Evolutionary conservation across 441 rosid genomes (phyloP).

Genomic region (Erodium texanum): DNA sequence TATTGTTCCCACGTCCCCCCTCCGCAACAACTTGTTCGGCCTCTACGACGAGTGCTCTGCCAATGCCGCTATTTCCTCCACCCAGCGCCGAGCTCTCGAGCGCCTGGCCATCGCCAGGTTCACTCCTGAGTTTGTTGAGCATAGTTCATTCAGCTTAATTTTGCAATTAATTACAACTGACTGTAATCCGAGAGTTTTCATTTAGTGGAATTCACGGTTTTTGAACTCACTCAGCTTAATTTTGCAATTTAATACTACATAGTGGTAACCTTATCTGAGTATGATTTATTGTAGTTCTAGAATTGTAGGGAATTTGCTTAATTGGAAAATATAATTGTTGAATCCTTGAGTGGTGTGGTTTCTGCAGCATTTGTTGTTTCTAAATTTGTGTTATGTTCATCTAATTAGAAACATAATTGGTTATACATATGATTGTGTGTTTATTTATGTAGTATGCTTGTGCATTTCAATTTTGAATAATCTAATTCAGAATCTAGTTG

Average conservation of each 20-base stretch:
- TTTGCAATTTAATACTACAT: not conserved
- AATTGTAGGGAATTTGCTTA: not conserved
- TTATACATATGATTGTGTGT: not conserved
- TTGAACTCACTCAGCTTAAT: not conserved
- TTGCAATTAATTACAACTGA: not conserved
- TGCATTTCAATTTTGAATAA: not conserved
- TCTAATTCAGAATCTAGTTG: too few relatives aligned
- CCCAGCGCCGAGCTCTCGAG: constrained; percentile 61
- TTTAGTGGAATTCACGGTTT: not conserved
- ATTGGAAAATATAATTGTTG: not conserved
- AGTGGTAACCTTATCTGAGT: not conserved
- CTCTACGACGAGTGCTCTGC: constrained; percentile 52
- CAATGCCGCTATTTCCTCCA: constrained; percentile 30
- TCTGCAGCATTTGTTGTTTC: not conserved
- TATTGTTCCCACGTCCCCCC: too few relatives aligned
- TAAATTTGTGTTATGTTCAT: not conserved
- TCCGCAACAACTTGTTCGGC: constrained; percentile 68
- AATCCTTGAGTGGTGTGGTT: not conserved
- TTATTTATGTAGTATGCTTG: not conserved
- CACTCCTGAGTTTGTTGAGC: not conserved
- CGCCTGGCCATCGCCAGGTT: constrained; percentile 68
- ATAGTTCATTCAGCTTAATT: not conserved
- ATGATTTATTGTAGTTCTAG: not conserved
- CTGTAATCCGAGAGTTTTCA: not conserved
- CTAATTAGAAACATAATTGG: not conserved